These are phyloP conservation scores for Penicillium fimorum DNA, from an alignment of 495 filamentous ascomycete genomes.

Conservation along the genomic window DNA sequence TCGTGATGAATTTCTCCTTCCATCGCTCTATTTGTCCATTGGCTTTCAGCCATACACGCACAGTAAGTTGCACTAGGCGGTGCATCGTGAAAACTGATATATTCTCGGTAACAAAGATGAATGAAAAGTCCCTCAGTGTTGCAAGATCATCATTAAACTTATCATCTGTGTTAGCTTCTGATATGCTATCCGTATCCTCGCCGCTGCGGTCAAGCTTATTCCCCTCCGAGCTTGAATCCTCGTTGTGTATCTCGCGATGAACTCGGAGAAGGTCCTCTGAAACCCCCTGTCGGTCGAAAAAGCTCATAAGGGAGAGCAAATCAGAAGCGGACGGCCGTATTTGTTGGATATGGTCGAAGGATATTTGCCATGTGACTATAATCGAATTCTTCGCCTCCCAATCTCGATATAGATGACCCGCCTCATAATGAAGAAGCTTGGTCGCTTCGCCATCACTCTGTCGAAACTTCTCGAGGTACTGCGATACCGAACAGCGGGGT, in stretches of 20 bases:
- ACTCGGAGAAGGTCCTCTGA: background rate
- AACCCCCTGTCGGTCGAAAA: background rate
- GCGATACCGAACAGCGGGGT: background rate
- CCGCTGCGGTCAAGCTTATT: no score
- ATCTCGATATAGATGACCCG: background rate
- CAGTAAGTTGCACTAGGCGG: background rate
- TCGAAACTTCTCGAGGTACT: background rate
- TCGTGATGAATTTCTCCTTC: background rate
- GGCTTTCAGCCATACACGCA: background rate
- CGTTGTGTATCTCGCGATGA: background rate
- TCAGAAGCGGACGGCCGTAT: background rate
- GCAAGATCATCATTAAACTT: background rate
- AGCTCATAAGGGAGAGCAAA: background rate
- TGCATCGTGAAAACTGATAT: background rate
- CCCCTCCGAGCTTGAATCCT: no score
- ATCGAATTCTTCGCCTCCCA: background rate
- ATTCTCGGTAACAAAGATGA: background rate
- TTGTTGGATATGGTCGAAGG: background rate
- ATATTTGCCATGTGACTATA: background rate
- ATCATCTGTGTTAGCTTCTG: background rate
- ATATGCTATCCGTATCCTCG: background rate
- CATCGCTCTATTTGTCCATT: background rate
- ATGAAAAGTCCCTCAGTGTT: background rate
- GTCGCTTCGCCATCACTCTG: no score
- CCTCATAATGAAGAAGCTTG: background rate